Percentiles rank a stretch among this genome's conserved stretches.
Conservation (phyloP, 1,284 basidiomycete genomes). For the Apiotrichum montevideense region DNA sequence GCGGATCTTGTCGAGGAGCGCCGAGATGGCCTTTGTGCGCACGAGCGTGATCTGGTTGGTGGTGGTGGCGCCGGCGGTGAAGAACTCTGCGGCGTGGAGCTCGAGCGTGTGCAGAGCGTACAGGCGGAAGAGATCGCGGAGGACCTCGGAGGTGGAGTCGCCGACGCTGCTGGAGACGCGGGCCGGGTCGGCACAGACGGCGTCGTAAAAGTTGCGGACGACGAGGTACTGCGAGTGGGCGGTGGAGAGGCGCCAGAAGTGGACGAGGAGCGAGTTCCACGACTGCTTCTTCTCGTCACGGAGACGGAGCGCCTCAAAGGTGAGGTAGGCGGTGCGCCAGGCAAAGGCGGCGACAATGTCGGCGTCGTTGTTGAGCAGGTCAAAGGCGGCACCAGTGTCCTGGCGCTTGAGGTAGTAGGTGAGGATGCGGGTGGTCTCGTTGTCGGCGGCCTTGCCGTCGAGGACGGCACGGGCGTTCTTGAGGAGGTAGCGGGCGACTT, state of each 20-base stretch:
- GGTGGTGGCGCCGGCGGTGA: conserved; percentile 49
- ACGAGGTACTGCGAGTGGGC: conserved; percentile 22
- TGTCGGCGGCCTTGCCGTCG: conserved; percentile 53
- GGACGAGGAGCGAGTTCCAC: conserved; percentile 33
- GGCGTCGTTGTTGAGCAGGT: conserved; percentile 49
- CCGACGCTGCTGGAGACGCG: conserved; percentile 7
- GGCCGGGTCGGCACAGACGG: conserved; percentile 8
- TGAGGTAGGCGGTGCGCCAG: conserved; percentile 39
- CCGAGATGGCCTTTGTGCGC: conserved; percentile 12
- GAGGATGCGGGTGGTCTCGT: conserved; percentile 49
- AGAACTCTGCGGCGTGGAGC: conserved; percentile 51
- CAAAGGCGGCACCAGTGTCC: conserved; percentile 44
- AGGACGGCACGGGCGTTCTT: conserved; percentile 52
- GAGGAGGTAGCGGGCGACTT: conserved; percentile 52
- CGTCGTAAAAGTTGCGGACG: conserved; percentile 19
- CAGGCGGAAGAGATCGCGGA: conserved; percentile 45
- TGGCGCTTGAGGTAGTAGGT: conserved; percentile 41
- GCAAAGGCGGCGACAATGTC: conserved; percentile 53
- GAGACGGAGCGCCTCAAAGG: conserved; percentile 44
- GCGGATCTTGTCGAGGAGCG: conserved; percentile 8
- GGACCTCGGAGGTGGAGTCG: conserved; percentile 6
- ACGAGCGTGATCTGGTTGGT: conserved; percentile 15
- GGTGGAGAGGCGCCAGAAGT: conserved; percentile 19
- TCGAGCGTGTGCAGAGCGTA: conserved; percentile 49
- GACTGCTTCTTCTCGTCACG: conserved; percentile 33